These are phyloP conservation scores for Bipolaris zeicola DNA, from an alignment of 2,329 filamentous ascomycete species.

Conservation along the genomic window DNA sequence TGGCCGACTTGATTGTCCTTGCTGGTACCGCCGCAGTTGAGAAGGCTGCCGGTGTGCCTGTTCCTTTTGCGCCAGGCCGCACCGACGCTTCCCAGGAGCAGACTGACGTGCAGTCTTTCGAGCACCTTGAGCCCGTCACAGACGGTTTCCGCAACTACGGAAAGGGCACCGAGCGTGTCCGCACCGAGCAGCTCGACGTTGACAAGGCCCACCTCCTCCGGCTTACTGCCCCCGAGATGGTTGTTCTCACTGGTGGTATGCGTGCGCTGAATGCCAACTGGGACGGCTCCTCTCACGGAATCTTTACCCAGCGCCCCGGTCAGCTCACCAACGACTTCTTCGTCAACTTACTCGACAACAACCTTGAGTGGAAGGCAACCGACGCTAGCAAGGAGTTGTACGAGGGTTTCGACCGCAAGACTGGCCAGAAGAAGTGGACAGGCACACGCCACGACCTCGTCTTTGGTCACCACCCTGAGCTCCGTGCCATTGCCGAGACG, in stretches of 20 bases:
- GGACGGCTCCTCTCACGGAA: slow-evolving; percentile 69
- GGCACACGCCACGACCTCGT: slow-evolving; percentile 72
- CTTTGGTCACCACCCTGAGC: slow-evolving; percentile 75
- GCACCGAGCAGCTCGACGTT: slow-evolving; percentile 71
- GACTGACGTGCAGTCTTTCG: slow-evolving; percentile 69
- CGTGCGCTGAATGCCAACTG: slow-evolving; percentile 73
- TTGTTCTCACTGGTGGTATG: slow-evolving; percentile 73
- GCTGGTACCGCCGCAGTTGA: slow-evolving; percentile 74
- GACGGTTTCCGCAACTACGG: slow-evolving; percentile 85
- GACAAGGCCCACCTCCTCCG: slow-evolving; percentile 74
- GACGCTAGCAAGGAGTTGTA: slow-evolving; percentile 61
- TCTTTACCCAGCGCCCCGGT: slow-evolving; percentile 71
- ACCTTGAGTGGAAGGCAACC: slow-evolving; percentile 67
- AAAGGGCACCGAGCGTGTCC: slow-evolving; percentile 63
- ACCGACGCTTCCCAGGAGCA: slow-evolving; percentile 73
- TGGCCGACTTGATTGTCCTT: slow-evolving; percentile 80
- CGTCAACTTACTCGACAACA: slow-evolving; percentile 74
- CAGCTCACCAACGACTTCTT: slow-evolving; percentile 81
- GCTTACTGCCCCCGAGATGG: slow-evolving; percentile 72
- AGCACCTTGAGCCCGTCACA: slow-evolving; percentile 69
- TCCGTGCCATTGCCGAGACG: slow-evolving; percentile 72
- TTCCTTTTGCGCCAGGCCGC: slow-evolving; percentile 76
- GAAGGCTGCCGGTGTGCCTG: slow-evolving; percentile 68
- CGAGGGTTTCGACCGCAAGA: slow-evolving; percentile 69
- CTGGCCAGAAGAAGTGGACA: slow-evolving; percentile 69